Percentiles rank a stretch among this genome's conserved stretches.
These are phyloP conservation scores for Penium margaritaceum DNA, from an alignment of 139 green algal species.

Conservation along the genomic window DNA sequence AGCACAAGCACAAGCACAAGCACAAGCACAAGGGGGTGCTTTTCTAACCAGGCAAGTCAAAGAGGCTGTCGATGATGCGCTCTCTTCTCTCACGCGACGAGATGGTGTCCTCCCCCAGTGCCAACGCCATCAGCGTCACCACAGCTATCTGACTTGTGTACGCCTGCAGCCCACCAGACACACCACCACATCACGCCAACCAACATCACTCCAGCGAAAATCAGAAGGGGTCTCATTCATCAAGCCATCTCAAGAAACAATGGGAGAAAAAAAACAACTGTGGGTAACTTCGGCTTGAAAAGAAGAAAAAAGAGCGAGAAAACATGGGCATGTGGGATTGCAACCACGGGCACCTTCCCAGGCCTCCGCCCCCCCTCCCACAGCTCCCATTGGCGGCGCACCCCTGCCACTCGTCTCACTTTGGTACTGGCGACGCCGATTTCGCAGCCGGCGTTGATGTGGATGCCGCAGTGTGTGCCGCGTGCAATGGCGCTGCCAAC, in stretches of 20 bases:
- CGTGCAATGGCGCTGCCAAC: conserved; percentile 82
- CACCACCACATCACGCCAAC: too few relatives aligned
- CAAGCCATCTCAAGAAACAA: background rate
- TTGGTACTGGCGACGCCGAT: conserved; percentile 96
- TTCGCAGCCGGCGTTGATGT: conserved; percentile 92
- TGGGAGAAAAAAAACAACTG: background rate
- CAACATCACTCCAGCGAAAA: background rate
- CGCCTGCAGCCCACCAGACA: conserved; percentile 36
- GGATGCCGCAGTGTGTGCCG: conserved; percentile 81
- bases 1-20: too few relatives aligned
- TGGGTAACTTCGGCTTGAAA: too few relatives aligned
- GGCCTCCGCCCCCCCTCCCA: background rate
- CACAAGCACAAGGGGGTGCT: too few relatives aligned
- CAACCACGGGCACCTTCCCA: background rate
- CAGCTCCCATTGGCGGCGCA: too few relatives aligned
- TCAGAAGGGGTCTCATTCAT: background rate
- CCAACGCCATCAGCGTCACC: conserved; percentile 84
- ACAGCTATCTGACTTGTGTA: conserved; percentile 81
- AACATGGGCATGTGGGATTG: too few relatives aligned
- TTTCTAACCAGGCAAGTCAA: conserved; percentile 64
- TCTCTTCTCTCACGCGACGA: conserved; percentile 60
- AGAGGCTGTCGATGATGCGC: conserved; percentile 76
- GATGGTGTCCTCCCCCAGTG: conserved; percentile 81
- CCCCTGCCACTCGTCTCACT: too few relatives aligned
- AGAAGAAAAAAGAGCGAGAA: too few relatives aligned